phyloP scores from a whole-genome alignment of 2,329 filamentous ascomycete species.

The Stachybotrys chlorohalonatus region DNA sequence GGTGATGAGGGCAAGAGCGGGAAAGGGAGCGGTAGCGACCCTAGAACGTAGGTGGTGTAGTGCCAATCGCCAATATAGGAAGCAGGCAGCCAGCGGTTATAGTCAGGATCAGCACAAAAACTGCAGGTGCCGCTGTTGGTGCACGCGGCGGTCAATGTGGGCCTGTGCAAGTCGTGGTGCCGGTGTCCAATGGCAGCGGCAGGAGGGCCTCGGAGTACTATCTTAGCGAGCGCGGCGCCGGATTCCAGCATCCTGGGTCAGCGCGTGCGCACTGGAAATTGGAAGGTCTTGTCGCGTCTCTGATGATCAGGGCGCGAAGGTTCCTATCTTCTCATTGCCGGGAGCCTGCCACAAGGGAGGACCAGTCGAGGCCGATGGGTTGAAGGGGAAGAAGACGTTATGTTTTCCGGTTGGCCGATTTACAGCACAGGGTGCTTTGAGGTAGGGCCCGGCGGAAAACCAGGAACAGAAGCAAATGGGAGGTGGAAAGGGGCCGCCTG shows the following conservation, averaged over 20 bases:
- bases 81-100: neutral
- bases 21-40: neutral
- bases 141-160: neutral
- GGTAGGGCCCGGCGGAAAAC: too few species aligned
- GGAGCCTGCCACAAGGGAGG: too few species aligned
- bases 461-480: neutral
- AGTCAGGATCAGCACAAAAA: neutral
- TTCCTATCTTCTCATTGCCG: neutral
- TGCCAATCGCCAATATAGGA: neutral
- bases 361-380: too few species aligned
- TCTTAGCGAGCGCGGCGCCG: neutral
- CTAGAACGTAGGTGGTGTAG: neutral
- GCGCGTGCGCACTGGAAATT: neutral
- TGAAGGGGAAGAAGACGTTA: too few species aligned
- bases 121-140: neutral
- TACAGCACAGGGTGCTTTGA: too few species aligned
- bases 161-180: neutral
- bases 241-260: neutral
- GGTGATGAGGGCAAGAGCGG: neutral
- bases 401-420: too few species aligned
- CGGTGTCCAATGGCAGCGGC: neutral
- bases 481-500: neutral
- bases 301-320: neutral
- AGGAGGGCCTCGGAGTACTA: too few species aligned
- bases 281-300: neutral